Evolutionary conservation across 805 yeast species (phyloP).

Genomic region (Lachancea kluyveri): DNA sequence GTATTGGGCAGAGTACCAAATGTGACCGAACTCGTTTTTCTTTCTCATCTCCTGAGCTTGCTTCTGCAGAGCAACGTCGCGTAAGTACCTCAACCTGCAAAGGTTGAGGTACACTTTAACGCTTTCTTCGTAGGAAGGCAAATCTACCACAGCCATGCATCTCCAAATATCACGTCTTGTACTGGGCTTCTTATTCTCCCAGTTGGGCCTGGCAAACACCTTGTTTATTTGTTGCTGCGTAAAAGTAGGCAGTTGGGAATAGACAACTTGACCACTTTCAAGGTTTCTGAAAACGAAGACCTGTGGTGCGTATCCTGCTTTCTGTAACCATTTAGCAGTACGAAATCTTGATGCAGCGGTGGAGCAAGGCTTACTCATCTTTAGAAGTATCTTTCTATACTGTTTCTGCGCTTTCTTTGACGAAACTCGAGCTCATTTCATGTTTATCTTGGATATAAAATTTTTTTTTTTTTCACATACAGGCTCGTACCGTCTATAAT

Average conservation of each 20-base stretch:
- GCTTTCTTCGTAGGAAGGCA: constrained; percentile 55
- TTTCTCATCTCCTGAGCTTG: constrained; percentile 65
- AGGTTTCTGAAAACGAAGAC: constrained; percentile 77
- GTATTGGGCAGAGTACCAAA: constrained; percentile 83
- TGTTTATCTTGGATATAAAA: too few relatives aligned
- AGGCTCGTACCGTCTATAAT: neutral
- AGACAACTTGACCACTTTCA: constrained; percentile 84
- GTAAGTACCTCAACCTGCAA: constrained; percentile 62
- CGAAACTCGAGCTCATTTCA: too few relatives aligned
- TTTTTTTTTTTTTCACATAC: too few relatives aligned
- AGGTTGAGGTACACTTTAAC: constrained; percentile 68
- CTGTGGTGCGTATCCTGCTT: constrained; percentile 71
- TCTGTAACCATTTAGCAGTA: constrained; percentile 50
- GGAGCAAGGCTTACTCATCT: constrained; percentile 3
- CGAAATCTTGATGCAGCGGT: constrained; percentile 39
- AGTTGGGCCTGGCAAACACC: constrained; percentile 68
- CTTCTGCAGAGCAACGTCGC: constrained; percentile 56
- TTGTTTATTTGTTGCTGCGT: constrained; percentile 47
- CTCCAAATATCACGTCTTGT: constrained; percentile 86
- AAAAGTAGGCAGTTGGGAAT: constrained; percentile 72
- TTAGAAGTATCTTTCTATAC: too few relatives aligned
- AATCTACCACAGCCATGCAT: constrained; percentile 77
- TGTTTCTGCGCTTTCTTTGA: too few relatives aligned
- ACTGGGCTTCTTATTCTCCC: constrained; percentile 80
- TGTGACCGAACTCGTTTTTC: constrained; percentile 68